Evolutionary conservation across 2,329 filamentous ascomycete species (phyloP), one percentile per base, ranked within the genome.

Genomic region (Lachnellula arida): DNA sequence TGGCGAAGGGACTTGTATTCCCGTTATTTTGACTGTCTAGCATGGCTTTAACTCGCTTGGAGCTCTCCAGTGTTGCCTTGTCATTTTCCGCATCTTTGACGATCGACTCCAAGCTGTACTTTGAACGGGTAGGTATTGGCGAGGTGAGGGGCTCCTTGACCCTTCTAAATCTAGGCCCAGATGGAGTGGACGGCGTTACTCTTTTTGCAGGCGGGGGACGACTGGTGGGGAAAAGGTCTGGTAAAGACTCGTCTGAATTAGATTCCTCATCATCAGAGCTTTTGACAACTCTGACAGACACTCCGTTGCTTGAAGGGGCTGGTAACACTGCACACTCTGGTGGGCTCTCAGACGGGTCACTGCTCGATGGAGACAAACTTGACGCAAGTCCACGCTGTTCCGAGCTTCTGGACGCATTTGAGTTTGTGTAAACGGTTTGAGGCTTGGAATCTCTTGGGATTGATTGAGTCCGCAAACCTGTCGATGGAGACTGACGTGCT

Each of bases 221-320:
- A 22, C 53, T 44, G 46, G 54, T 53, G 7, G 59, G 47, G 5
- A 66, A 55, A 1, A 54, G 48, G 5, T 80, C 77, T 56, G 79
- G 78, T 19, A 83, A 65, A 1, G 77, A 79, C 51, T 72, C 75
- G 56, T 81, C 75, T 0, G 86, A 86, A 49, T 81, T 78, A 28
- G 78, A 79, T 46, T 81, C 78, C 43, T 79, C 80, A 9, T 87
- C 86, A 65, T 92, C 89, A 0, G 89, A 91, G 53, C 82, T 85
- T 46, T 78, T 78, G 42, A 92, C 87, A 54, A 86, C 50, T 37
- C 54, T 53, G 25, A 57, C 53, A 34, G 50, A 51, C 15, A 28
- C 44, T 1, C 22, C 42, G 25, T 42, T 51, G 22, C 43, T 54
- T n/a, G 47, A 14, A 5, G 42, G 19, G 39, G 49, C 23, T 28